A percentile compares a stretch with the other conserved stretches of the same genome.
These are phyloP conservation scores for Penicillium flavigenum DNA, from an alignment of 495 filamentous ascomycete genomes.

Conservation along the genomic window DNA sequence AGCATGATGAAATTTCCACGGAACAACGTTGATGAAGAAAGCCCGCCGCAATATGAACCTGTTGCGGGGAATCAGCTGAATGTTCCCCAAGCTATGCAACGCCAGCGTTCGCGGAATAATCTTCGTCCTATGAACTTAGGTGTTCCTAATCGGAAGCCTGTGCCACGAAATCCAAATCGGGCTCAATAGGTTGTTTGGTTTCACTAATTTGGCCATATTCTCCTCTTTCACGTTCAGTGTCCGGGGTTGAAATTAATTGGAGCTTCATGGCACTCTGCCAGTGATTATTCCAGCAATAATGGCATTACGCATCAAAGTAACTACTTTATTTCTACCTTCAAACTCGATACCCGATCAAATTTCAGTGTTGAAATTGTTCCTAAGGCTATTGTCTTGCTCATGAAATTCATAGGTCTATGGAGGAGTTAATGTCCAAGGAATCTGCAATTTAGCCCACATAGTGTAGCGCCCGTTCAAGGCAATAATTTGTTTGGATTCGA, in stretches of 20 bases:
- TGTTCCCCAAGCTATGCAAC: conserved; percentile 15
- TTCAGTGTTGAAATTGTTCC: not conserved
- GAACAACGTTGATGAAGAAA: conserved; percentile 34
- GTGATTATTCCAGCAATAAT: not conserved
- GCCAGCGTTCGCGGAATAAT: conserved; percentile 24
- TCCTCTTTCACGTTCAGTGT: not conserved
- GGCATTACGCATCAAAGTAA: not conserved
- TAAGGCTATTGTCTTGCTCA: not conserved
- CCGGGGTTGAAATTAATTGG: not conserved
- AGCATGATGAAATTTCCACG: conserved; percentile 42
- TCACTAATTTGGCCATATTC: not conserved
- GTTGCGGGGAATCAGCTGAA: conserved; percentile 27
- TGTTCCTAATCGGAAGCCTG: conserved; percentile 43
- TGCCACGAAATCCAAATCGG: conserved; percentile 32
- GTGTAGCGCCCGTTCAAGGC: not conserved
- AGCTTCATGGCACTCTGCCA: not conserved
- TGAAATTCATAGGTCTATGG: not conserved
- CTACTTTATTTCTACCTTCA: not conserved
- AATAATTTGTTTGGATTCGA: not conserved
- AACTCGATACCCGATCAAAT: conserved; percentile 9
- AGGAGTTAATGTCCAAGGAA: not conserved
- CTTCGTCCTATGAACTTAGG: conserved; percentile 41
- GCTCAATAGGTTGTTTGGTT: not conserved
- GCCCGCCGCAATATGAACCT: conserved; percentile 41
- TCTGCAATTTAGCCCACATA: not conserved